A percentile compares a stretch with the other conserved stretches of the same genome.
These are phyloP conservation scores for Kurtzmaniella natalensis DNA, from an alignment of 1,139 yeast species.

Conservation along the genomic window DNA sequence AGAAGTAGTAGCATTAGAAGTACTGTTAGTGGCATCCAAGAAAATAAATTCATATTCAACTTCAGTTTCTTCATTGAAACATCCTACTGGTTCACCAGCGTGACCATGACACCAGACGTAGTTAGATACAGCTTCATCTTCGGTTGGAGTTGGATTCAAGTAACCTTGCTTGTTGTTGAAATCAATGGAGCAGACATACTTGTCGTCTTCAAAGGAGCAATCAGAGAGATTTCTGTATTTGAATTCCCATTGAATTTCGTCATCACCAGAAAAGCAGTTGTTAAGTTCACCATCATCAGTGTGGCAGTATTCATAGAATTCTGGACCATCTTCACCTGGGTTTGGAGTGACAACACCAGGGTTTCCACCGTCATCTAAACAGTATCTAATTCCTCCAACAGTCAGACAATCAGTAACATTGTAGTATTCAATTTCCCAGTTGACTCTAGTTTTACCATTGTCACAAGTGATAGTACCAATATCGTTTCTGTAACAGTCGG, in stretches of 20 bases:
- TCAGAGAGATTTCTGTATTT: neutral
- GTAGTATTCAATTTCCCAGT: neutral
- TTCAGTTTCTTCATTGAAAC: neutral
- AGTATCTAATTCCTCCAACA: neutral
- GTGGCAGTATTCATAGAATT: conserved; percentile 1
- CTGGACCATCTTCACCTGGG: neutral
- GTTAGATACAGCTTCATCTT: neutral
- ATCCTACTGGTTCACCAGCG: neutral
- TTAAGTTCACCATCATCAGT: neutral
- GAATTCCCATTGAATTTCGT: neutral
- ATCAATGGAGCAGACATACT: neutral
- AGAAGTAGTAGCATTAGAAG: neutral
- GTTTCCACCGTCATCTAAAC: neutral
- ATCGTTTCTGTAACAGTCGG: neutral
- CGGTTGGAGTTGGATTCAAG: neutral
- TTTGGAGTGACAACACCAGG: neutral
- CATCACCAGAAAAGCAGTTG: neutral
- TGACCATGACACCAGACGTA: neutral
- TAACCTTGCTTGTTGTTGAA: neutral
- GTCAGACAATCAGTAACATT: neutral
- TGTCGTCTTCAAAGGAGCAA: neutral
- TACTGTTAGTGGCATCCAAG: neutral
- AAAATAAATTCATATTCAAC: neutral
- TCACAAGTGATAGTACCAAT: neutral
- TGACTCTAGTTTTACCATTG: neutral